Evolutionary conservation across 371 early-diverging fungal genomes (phyloP).

Genomic region (Mortierella polycephala): DNA sequence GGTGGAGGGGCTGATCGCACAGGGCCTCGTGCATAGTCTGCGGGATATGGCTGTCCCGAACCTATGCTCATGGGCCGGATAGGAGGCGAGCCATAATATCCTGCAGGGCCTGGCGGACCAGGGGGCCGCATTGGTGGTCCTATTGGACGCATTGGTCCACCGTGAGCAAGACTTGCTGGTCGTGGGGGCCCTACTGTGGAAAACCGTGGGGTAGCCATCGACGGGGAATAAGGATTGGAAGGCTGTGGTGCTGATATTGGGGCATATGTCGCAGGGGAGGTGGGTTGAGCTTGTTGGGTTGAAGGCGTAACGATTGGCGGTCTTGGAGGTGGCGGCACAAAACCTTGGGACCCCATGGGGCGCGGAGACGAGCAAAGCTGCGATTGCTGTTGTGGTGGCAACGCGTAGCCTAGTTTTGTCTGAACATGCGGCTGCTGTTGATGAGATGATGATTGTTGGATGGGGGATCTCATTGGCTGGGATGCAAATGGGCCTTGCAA

Average conservation of each 20-base stretch:
- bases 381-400: constrained; percentile 15
- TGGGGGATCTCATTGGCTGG: constrained; percentile 27
- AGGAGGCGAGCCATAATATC: constrained; percentile 28
- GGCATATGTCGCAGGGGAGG: constrained; percentile 19
- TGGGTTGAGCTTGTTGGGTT: constrained; percentile 9
- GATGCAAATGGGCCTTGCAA: constrained; percentile 29
- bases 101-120: constrained; percentile 25
- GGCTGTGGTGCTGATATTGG: constrained; percentile 17
- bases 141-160: constrained; percentile 32
- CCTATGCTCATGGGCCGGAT: constrained; percentile 27
- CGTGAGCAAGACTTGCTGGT: constrained; percentile 17
- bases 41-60: constrained; percentile 27
- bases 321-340: constrained; percentile 24
- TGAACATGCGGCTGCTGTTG: constrained; percentile 18
- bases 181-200: constrained; percentile 31
- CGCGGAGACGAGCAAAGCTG: constrained; percentile 12
- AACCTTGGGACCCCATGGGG: constrained; percentile 22
- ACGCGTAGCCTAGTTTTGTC: constrained; percentile 11
- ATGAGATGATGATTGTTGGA: constrained; percentile 2
- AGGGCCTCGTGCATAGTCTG: constrained; percentile 30
- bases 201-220: constrained; percentile 18
- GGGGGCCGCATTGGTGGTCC: constrained; percentile 16
- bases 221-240: constrained; percentile 21
- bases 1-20: constrained; percentile 18
- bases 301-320: constrained; percentile 32